Conservation (phyloP, 176 grass and related monocot species). For the Bromus sterilis region DNA sequence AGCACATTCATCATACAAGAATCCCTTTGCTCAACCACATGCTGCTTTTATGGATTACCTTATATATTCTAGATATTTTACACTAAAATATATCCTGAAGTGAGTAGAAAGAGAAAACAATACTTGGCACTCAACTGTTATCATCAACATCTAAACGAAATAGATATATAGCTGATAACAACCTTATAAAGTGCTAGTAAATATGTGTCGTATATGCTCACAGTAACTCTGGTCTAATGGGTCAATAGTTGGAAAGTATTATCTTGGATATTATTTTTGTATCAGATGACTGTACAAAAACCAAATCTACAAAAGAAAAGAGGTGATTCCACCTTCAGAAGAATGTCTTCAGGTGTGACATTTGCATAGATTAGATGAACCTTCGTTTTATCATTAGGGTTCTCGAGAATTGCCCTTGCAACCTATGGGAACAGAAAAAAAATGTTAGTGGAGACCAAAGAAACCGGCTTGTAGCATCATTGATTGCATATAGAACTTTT, state of each 20-base stretch:
- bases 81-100: background rate
- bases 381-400: conserved; percentile 64
- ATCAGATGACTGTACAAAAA: background rate
- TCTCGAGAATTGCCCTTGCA: conserved; percentile 89
- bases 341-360: conserved; percentile 89
- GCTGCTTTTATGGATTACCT: background rate
- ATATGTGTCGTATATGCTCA: background rate
- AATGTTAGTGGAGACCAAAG: background rate
- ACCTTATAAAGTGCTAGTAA: background rate
- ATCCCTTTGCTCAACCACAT: background rate
- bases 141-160: background rate
- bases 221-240: background rate
- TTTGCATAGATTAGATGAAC: conserved; percentile 96
- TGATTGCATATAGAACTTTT: background rate
- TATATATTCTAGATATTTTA: background rate
- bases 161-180: background rate
- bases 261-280: background rate
- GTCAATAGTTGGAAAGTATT: background rate
- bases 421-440: conserved; percentile 49
- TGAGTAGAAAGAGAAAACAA: background rate
- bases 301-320: background rate
- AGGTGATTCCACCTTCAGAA: conserved; percentile 64
- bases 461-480: background rate
- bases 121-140: background rate
- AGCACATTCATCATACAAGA: background rate